Conservation (phyloP, 1,284 basidiomycete species). For the Cutaneotrichosporon arboriforme region DNA sequence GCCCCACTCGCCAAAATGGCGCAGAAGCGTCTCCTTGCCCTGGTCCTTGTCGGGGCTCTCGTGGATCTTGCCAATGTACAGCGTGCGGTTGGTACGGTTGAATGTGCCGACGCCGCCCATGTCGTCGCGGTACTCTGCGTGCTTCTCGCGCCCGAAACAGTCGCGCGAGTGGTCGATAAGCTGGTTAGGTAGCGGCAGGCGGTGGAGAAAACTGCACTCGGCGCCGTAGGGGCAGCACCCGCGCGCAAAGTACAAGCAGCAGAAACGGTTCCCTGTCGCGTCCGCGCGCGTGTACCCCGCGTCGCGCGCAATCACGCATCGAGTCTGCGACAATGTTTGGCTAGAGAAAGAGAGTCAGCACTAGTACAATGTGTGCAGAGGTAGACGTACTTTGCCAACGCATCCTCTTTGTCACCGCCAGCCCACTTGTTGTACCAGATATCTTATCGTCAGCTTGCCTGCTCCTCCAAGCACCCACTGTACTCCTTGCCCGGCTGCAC, state of each 20-base stretch:
- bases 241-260: slow-evolving; percentile 90
- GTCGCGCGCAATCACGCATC: slow-evolving; percentile 83
- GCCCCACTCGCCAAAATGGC: slow-evolving; percentile 98
- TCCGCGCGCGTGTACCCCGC: slow-evolving; percentile 89
- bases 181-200: slow-evolving; percentile 65
- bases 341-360: slow-evolving; percentile 54
- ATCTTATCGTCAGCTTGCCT: slow-evolving; percentile 54
- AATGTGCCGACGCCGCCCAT: slow-evolving; percentile 99
- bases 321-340: slow-evolving; percentile 67
- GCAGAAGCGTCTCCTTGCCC: slow-evolving; percentile 78
- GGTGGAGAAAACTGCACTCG: slow-evolving; percentile 93
- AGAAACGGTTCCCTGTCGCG: slow-evolving; percentile 82
- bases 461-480: slow-evolving; percentile 56
- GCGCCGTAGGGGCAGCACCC: slow-evolving; percentile 97
- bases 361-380: not conserved
- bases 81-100: slow-evolving; percentile 83
- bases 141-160: slow-evolving; percentile 95
- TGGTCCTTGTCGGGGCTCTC: slow-evolving; percentile 81
- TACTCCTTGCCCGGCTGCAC: slow-evolving; percentile 91
- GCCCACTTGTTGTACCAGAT: slow-evolving; percentile 99
- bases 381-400: slow-evolving; percentile 73
- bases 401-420: slow-evolving; percentile 87
- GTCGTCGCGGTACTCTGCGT: slow-evolving; percentile 94
- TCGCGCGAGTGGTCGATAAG: slow-evolving; percentile 89
- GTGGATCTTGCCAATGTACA: slow-evolving; percentile 91